Base-by-base conservation (phyloP, 2,329 filamentous ascomycete genomes). In the Claviceps humidiphila region DNA sequence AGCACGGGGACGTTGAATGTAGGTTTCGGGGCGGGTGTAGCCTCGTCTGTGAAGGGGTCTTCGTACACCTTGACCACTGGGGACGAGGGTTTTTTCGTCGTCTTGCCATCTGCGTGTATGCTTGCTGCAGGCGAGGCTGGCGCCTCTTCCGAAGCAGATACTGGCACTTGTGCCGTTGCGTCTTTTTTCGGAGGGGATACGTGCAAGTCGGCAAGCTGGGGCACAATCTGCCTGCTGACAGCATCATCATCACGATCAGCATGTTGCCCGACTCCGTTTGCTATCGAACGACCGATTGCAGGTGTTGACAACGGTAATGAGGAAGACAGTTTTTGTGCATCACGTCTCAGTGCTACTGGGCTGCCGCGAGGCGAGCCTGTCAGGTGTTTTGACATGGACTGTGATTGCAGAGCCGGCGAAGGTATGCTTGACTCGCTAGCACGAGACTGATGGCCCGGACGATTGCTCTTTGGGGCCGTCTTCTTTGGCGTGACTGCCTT, bases 41-140 rank as follows among this genome's bases (percentile, higher is more conserved):
- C 68, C 22, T 76, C 70, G 41, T 70, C 71, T 6, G 72, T 74
- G 54, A 80, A 77, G 1, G 80, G 80, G 56, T 84, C 80, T 58
- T 84, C 81, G 55, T 81, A 84, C 0, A 84, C 80, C 58, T 80
- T 72, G 14, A 81, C 56, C 4, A 46, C 40, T 16, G 54, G 47
- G 22, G 55, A 17, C 30, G 53, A 51, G 4, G 53, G 42, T 26
- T 54, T 47, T 7, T 55, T 42, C 17, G 5, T 49, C 24, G 11
- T 39, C 26, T 38, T 22, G 14, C 22, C 16, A 11, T 47, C 13
- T 14, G n/a, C 45, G 45, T 4, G 17, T 14, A 53, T 45, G 14
- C 50, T 39, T 24, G 44, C 52, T n/a, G 55, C 51, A 14, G 58
- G 57, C 1, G 59, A 53, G 22, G 51, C 22, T 17, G 44, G 43